Base-by-base conservation (phyloP, 345 rosid species). In the Salix caprea region DNA sequence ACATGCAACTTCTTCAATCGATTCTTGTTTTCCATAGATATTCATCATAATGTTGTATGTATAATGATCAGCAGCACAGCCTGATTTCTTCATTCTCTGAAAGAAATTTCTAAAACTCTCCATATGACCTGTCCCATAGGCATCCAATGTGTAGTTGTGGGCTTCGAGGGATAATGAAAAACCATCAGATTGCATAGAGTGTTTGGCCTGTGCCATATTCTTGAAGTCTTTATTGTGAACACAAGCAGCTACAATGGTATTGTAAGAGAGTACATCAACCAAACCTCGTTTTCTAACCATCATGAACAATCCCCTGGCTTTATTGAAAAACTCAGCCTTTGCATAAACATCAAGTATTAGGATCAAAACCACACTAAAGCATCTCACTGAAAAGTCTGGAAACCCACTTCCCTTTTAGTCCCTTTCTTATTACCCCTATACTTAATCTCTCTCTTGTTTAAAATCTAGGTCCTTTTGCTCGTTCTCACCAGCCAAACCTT, bases 101-200 rank as follows among this genome's bases (percentile, higher is more conserved):
- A 92, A 79, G 67, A 92, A 86, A 64, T 71, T 88, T 81, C 85
- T 85, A 78, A 95, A 92, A 67, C 83, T 83, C 84, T 91, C 92
- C 91, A 92, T 88, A 78, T 90, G 91, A 46, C 91, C 85, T 80
- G 90, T 95, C 73, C 97, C 97, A 48, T 92, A 92, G 9, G 91
- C 94, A 88, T 92, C 90, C 81, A 95, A 66, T 94, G 90, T 85
- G 70, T 87, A 89, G 79, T 92, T 95, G 88, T 91, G 91, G 67
- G 97, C 99, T 82, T 95, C 97, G 4, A 95, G 92, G 71, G 97
- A 95, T 76, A 92, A 91, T 12, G 94, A 87, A 77, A 91, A 91
- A 34, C 99, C 97, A 77, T 92, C 90, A 50, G 91, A 87, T 71
- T 95, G 90, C 97, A 92, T 95, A 28, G 88, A 85, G 80, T 64